These are phyloP conservation scores for Daldinia grandis DNA, from an alignment of 495 filamentous ascomycete species.

Conservation along the genomic window DNA sequence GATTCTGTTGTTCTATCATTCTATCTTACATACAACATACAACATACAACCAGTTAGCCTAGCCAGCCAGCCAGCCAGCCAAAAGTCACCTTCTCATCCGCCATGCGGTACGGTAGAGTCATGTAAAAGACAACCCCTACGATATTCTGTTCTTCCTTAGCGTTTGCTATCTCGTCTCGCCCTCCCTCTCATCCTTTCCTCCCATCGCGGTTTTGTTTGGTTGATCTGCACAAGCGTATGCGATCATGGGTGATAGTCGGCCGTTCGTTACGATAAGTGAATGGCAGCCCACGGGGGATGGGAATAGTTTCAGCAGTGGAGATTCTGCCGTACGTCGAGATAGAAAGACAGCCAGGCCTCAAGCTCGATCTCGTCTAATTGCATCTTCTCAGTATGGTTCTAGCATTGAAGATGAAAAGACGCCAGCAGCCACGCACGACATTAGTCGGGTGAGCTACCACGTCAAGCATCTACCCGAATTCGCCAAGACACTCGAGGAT, in stretches of 20 bases:
- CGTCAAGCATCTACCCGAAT: conserved; percentile 59
- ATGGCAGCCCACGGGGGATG: conserved; percentile 50
- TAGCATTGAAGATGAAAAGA: conserved; percentile 48
- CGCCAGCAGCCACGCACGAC: conserved; percentile 58
- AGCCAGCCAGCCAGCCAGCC: not conserved
- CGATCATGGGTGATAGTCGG: conserved; percentile 46
- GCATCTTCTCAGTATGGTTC: conserved; percentile 55
- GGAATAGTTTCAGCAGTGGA: conserved; percentile 53
- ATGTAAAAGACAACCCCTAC: conserved; percentile 32
- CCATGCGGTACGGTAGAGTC: conserved; percentile 27
- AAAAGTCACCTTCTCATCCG: conserved; percentile 16
- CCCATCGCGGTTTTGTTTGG: conserved; percentile 18
- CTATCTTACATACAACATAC: not conserved
- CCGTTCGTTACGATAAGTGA: conserved; percentile 57
- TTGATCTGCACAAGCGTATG: conserved; percentile 40
- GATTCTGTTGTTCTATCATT: not conserved
- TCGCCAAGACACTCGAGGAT: conserved; percentile 58
- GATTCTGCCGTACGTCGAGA: conserved; percentile 57
- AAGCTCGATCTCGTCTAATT: conserved; percentile 39
- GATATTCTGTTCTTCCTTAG: conserved; percentile 24
- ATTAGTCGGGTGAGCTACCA: conserved; percentile 62
- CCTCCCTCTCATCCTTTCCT: not conserved
- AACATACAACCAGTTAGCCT: not conserved
- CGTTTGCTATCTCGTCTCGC: conserved; percentile 3
- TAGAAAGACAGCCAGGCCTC: conserved; percentile 39